Conservation (phyloP, 139 green algal genomes). For the Chlamydomonas urium region DNA sequence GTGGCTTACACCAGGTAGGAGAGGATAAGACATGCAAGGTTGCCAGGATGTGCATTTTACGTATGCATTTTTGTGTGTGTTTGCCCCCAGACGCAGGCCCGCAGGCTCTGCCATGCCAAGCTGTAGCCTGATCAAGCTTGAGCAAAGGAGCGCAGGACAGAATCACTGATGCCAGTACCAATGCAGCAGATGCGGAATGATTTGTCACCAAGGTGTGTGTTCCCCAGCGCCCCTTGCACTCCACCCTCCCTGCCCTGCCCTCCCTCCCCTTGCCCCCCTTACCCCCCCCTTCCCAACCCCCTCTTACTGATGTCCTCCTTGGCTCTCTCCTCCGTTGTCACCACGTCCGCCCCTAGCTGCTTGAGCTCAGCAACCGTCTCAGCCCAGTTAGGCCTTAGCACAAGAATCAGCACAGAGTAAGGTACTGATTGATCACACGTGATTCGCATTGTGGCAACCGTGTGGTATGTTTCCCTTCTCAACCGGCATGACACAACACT, state of each 20-base stretch:
- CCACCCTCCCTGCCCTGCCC: not conserved
- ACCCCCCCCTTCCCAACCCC: not conserved
- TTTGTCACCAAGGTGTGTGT: not conserved
- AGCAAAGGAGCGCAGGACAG: too few species aligned
- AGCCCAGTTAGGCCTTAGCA: conserved; percentile 36
- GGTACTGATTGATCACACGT: too few species aligned
- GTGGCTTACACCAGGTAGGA: too few species aligned
- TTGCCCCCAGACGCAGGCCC: too few species aligned
- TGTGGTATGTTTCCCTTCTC: too few species aligned
- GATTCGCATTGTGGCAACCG: too few species aligned
- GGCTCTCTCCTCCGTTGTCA: conserved; percentile 58
- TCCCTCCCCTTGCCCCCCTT: not conserved
- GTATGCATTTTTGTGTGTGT: too few species aligned
- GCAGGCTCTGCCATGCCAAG: too few species aligned
- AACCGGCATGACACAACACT: too few species aligned
- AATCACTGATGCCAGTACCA: not conserved
- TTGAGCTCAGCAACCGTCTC: conserved; percentile 51
- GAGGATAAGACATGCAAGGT: too few species aligned
- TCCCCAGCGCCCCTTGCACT: not conserved
- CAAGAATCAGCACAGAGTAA: not conserved
- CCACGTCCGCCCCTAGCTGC: conserved; percentile 56
- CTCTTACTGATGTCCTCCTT: conserved; percentile 43
- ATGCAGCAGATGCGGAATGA: not conserved
- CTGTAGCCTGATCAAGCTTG: too few species aligned
- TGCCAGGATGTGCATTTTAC: too few species aligned